Evolutionary conservation across 2,329 filamentous ascomycete species (phyloP).

Genomic region (Apiospora malaysiana): DNA sequence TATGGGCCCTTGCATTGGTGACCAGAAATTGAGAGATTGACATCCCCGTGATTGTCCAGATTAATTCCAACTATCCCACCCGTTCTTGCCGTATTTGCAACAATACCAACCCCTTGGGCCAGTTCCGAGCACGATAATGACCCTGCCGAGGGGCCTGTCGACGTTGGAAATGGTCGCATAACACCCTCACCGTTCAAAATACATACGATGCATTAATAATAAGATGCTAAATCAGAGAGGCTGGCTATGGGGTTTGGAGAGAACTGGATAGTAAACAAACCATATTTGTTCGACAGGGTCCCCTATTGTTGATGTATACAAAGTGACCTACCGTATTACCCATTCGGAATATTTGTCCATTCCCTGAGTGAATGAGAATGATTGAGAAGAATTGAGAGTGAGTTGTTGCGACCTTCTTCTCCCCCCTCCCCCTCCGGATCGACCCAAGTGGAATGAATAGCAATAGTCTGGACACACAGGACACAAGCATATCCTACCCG

Average conservation of each 20-base stretch:
- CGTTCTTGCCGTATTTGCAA: constrained; percentile 16
- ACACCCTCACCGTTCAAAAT: constrained; percentile 2
- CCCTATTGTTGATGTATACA: not conserved
- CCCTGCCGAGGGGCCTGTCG: not conserved
- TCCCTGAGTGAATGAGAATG: not conserved
- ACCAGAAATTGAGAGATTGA: constrained; percentile 21
- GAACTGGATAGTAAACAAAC: not conserved
- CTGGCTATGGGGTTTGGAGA: not conserved
- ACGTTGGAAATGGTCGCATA: constrained; percentile 2
- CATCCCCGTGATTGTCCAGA: constrained; percentile 16
- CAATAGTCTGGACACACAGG: constrained; percentile 8
- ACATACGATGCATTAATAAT: not conserved
- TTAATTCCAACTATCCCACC: constrained; percentile 16
- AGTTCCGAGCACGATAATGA: constrained; percentile 10
- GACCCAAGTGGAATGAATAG: constrained; percentile 11
- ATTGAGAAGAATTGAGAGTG: not conserved
- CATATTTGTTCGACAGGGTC: constrained; percentile 3
- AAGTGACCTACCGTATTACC: too few species aligned
- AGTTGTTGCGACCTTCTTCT: not conserved
- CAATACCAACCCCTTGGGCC: constrained; percentile 17
- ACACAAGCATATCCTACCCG: not conserved
- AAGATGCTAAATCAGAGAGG: not conserved
- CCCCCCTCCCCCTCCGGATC: constrained; percentile 5
- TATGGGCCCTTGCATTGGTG: constrained; percentile 8
- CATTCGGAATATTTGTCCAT: not conserved